Percentiles rank a stretch among this genome's conserved stretches.
These are phyloP conservation scores for Polysphondylium violaceum DNA, from an alignment of 78 protist genomes.

Conservation along the genomic window DNA sequence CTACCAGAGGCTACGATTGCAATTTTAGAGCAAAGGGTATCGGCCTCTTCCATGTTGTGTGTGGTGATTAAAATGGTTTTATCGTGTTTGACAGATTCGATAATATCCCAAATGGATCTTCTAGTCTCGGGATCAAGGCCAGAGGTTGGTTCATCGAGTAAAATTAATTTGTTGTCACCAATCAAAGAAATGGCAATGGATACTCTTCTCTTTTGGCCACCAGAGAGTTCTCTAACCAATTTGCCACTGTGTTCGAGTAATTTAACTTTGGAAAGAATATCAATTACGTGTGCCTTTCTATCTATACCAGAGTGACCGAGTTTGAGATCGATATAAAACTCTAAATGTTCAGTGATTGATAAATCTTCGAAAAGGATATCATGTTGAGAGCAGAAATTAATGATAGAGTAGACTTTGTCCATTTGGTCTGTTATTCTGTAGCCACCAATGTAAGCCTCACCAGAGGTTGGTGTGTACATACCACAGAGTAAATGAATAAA, in stretches of 20 bases:
- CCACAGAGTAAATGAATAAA: slow-evolving; percentile 4
- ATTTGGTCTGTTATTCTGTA: background rate
- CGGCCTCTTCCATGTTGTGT: slow-evolving; percentile 80
- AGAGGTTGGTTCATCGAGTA: slow-evolving; percentile 68
- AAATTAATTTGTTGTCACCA: slow-evolving; percentile 28
- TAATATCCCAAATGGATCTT: slow-evolving; percentile 67
- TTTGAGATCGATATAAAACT: background rate
- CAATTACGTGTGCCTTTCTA: background rate
- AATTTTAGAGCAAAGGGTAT: slow-evolving; percentile 52
- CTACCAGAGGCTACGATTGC: slow-evolving; percentile 60
- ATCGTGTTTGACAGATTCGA: slow-evolving; percentile 22
- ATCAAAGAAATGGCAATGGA: slow-evolving; percentile 77
- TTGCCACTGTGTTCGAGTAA: background rate
- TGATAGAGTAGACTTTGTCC: background rate
- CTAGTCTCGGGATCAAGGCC: slow-evolving; percentile 67
- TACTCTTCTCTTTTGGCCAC: slow-evolving; percentile 85
- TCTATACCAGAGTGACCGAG: background rate
- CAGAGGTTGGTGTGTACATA: slow-evolving; percentile 17
- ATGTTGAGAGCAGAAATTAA: slow-evolving; percentile 75
- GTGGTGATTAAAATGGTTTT: slow-evolving; percentile 71
- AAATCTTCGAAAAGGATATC: slow-evolving; percentile 75
- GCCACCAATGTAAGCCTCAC: slow-evolving; percentile 32
- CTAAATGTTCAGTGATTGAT: slow-evolving; percentile 41
- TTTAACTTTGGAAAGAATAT: background rate
- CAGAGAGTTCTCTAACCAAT: slow-evolving; percentile 51